Evolutionary conservation across 139 green algal species (phyloP), one percentile per base, ranked within the genome.

Genomic region (Tetradesmus obliquus): DNA sequence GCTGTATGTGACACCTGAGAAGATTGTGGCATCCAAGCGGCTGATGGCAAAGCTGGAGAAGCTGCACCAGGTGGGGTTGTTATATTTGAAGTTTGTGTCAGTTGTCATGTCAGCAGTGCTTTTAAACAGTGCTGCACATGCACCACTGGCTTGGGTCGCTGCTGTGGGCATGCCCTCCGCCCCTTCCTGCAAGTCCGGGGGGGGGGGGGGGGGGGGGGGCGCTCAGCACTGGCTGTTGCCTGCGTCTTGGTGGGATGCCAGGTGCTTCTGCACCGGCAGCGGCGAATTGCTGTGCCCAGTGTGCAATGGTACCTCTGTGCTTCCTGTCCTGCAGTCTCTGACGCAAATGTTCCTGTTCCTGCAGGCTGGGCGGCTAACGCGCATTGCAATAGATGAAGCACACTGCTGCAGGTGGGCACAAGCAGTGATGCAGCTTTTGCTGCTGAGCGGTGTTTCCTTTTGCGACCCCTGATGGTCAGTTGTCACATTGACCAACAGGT

Each of bases 1-100:
- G 90, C 95, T 99, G 81, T 99, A 99, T 90, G 93, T 98, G 12
- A 99, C 98, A 4, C 98, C 98, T 3, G 96, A 98, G 80, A 97
- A 96, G 91, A 79, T 98, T 19, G 94, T 94, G n/a, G 89, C 85
- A 0, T 94, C 76, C 74, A 94, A 96, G 79, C 82, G 93, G 15
- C 89, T 97, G 53, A 94, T 94, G 94, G 86, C 90, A 20, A 95
- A 95, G 69, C 93, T 98, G 69, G 94, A 98, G 86, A 94, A 95
- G 71, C 69, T 97, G 71, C 86, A 97, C 92, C 62, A 91, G 81
- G 90, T 91, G 57, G 17, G 17, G 66, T 19, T 76, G 66, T 19
- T 24, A 6, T 6, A 19, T 19, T 24, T 3, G n/a, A 17, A 20
- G 12, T 13, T 3, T 76, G n/a, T 24, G 66, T 24, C 66, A 85